phyloP scores from a whole-genome alignment of 129 eudicot species.

The Calendula officinalis region DNA sequence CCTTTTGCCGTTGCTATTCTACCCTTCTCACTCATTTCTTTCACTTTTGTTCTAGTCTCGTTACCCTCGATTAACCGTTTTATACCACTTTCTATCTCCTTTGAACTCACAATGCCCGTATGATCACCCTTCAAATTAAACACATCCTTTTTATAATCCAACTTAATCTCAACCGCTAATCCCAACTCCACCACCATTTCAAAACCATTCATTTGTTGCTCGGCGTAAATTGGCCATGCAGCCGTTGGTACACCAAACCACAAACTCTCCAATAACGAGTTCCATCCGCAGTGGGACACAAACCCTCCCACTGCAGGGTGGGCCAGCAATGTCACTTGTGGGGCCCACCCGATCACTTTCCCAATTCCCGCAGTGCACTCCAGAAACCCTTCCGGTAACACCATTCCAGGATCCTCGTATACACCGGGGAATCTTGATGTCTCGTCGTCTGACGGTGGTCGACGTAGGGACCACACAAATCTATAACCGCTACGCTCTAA shows the following conservation, averaged over 20 bases:
- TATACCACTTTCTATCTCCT: conserved; percentile 29
- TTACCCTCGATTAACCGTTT: conserved; percentile 29
- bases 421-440: background rate
- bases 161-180: conserved; percentile 33
- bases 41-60: conserved; percentile 18
- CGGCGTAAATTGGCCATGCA: conserved; percentile 43
- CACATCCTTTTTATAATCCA: conserved; percentile 18
- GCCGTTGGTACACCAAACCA: conserved; percentile 41
- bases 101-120: conserved; percentile 3
- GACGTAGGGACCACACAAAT: conserved; percentile 48
- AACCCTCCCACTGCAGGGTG: conserved; percentile 38
- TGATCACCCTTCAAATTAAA: background rate
- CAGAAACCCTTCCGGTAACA: conserved; percentile 40
- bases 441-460: conserved; percentile 6
- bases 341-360: conserved; percentile 37
- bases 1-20: conserved; percentile 28
- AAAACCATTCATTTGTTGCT: conserved; percentile 43
- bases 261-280: conserved; percentile 36
- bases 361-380: conserved; percentile 24
- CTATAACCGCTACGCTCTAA: conserved; percentile 33
- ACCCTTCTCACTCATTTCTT: conserved; percentile 32
- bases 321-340: conserved; percentile 35
- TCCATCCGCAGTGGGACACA: conserved; percentile 44
- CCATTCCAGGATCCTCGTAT: conserved; percentile 13
- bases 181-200: conserved; percentile 41